A percentile compares a stretch with the other conserved stretches of the same genome.
Evolutionary conservation across 208 protist genomes (phyloP).

Genomic region (Crithidia sp.): DNA sequence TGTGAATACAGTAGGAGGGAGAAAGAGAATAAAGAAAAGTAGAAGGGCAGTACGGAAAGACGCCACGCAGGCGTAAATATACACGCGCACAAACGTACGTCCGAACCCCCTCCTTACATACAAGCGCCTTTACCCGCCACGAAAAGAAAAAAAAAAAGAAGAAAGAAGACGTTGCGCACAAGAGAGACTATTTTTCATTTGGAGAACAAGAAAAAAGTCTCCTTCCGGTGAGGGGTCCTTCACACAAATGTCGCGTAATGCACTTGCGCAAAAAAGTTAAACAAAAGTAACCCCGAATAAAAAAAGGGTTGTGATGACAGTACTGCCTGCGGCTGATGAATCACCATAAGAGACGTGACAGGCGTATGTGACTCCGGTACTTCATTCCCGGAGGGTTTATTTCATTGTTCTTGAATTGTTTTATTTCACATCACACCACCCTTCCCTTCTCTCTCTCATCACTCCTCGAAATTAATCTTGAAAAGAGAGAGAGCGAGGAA

Average conservation of each 20-base stretch:
- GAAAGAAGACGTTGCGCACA: slow-evolving; percentile 1
- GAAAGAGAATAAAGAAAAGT: slow-evolving; percentile 1
- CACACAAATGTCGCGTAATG: slow-evolving; percentile 10
- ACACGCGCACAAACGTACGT: not conserved
- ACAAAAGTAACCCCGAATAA: slow-evolving; percentile 7
- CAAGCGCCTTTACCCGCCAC: not conserved
- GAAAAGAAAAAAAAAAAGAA: slow-evolving; percentile 1
- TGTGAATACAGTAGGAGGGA: not conserved
- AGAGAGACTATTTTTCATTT: not conserved
- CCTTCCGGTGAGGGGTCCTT: not conserved
- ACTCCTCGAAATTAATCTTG: not conserved
- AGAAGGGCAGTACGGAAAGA: not conserved
- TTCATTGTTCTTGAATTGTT: not conserved
- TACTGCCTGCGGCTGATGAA: slow-evolving; percentile 21
- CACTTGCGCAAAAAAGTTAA: slow-evolving; percentile 7
- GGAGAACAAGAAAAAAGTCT: not conserved
- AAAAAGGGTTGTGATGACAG: slow-evolving; percentile 5
- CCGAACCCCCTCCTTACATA: not conserved
- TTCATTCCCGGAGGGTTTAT: not conserved
- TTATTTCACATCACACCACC: not conserved
- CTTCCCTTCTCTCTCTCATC: not conserved
- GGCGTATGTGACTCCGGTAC: not conserved
- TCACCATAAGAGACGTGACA: not conserved
- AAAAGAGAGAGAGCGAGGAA: not conserved
- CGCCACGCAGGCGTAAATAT: not conserved